Percentiles rank a stretch among this genome's conserved stretches.
phyloP scores from a whole-genome alignment of 768 basidiomycete genomes.

The Tephrocybe sp. region DNA sequence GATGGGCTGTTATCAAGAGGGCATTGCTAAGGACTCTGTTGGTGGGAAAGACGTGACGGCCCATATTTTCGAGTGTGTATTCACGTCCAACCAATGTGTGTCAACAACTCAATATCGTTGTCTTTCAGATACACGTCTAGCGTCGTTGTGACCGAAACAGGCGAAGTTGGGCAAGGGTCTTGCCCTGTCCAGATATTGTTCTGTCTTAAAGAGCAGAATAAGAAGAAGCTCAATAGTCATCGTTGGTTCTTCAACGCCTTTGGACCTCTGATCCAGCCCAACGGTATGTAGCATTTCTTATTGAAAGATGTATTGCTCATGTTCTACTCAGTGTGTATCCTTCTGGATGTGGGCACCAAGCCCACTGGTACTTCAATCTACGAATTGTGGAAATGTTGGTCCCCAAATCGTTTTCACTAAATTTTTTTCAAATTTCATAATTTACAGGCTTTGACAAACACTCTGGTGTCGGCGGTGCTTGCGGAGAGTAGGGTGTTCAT shows the following conservation, averaged over 20 bases:
- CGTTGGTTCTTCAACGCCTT: slow-evolving; percentile 99
- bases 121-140: slow-evolving; percentile 68
- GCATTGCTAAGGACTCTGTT: slow-evolving; percentile 86
- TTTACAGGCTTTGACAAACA: slow-evolving; percentile 74
- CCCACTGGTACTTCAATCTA: slow-evolving; percentile 94
- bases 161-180: slow-evolving; percentile 74
- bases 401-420: slow-evolving; percentile 5
- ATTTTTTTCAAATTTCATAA: background rate
- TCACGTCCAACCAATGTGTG: background rate
- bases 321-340: slow-evolving; percentile 64
- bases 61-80: slow-evolving; percentile 83
- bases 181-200: slow-evolving; percentile 88
- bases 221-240: slow-evolving; percentile 95
- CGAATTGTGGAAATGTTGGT: slow-evolving; percentile 89
- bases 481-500: slow-evolving; percentile 70
- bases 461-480: slow-evolving; percentile 87
- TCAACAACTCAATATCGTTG: slow-evolving; percentile 1
- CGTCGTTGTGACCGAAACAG: slow-evolving; percentile 74
- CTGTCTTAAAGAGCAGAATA: slow-evolving; percentile 94
- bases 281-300: slow-evolving; percentile 46
- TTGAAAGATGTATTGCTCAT: slow-evolving; percentile 5
- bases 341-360: slow-evolving; percentile 95
- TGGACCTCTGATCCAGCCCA: slow-evolving; percentile 82
- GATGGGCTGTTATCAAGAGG: slow-evolving; percentile 91
- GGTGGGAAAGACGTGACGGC: slow-evolving; percentile 90